Conservation (phyloP, 306 rosid genomes). For the Cucurbita maxima region DNA sequence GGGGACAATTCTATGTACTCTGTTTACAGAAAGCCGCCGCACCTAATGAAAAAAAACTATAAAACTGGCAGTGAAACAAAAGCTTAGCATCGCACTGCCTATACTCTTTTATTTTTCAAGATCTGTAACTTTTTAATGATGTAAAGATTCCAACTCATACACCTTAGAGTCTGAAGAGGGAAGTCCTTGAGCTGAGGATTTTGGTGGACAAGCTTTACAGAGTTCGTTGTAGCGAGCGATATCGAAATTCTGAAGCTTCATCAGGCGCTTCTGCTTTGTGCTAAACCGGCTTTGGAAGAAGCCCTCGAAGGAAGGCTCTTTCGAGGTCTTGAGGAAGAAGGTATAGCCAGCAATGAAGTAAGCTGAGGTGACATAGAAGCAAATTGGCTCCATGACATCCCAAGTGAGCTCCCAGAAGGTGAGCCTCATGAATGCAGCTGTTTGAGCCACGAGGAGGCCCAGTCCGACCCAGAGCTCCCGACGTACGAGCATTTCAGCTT, state of each 20-base stretch:
- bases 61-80: background rate
- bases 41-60: background rate
- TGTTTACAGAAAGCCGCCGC: background rate
- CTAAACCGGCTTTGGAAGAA: slow-evolving; percentile 34
- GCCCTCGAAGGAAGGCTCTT: slow-evolving; percentile 42
- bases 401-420: slow-evolving; percentile 66
- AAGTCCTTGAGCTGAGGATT: background rate
- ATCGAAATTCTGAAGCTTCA: slow-evolving; percentile 40
- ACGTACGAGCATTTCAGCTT: slow-evolving; percentile 22
- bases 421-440: slow-evolving; percentile 43
- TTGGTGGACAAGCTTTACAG: slow-evolving; percentile 7
- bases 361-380: slow-evolving; percentile 40
- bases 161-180: background rate
- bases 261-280: slow-evolving; percentile 42
- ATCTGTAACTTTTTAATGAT: background rate
- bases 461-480: slow-evolving; percentile 48
- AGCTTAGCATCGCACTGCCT: background rate
- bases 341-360: slow-evolving; percentile 40
- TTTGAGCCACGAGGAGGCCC: slow-evolving; percentile 32
- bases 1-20: background rate
- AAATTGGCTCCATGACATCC: slow-evolving; percentile 70
- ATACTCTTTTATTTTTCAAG: background rate
- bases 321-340: slow-evolving; percentile 42
- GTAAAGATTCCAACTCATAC: background rate
- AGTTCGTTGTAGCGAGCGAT: slow-evolving; percentile 30